Evolutionary conservation across 164 flowering plant genomes (phyloP), one percentile per base, ranked within the genome.

Genomic region (Annona cherimola): DNA sequence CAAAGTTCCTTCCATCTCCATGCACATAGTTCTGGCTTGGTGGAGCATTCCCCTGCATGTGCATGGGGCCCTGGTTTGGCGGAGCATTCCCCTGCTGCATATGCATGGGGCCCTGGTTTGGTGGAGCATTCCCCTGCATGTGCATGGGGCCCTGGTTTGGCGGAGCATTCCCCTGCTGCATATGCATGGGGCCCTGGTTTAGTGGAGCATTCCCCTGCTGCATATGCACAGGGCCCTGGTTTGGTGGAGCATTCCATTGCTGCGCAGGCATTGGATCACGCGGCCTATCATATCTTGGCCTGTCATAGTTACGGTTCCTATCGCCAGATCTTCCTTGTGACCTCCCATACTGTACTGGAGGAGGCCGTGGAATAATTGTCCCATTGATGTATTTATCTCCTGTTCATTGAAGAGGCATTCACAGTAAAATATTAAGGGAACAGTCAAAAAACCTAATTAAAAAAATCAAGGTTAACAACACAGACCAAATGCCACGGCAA

Each of bases 301-400:
- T 77, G 46, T 84, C 82, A 57, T 61, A 50, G 63, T 77, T 75
- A 71, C 84, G 77, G 69, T 83, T 80, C 54, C 86, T 77, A 42
- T 82, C 86, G 67, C 72, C 71, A 71, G 39, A 71, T 70, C 86
- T 75, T 46, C 85, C 81, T 9, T 73, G 74, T 7, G 69, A 50
- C 77, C 92, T 84, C 19, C 84, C 83, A 83, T 84, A 80, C 7
- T 85, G 92, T 43, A 85, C 78, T 2, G 98, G 97, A 3, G 93
- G 94, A 61, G 97, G 93, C 76, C 98, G 81, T 1, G 88, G 95
- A 71, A 85, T 89, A 67, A 96, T 92, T 42, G 79, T 77, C 69
- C 99, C 99, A 80, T 96, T 87, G 35, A 84, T 80, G 75, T 96
- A 96, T 77, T 96, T 90, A 78, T 96, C 98, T 20, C 99, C 99